phyloP scores from a whole-genome alignment of 2,329 filamentous ascomycete species.

The Fusarium euwallaceae region DNA sequence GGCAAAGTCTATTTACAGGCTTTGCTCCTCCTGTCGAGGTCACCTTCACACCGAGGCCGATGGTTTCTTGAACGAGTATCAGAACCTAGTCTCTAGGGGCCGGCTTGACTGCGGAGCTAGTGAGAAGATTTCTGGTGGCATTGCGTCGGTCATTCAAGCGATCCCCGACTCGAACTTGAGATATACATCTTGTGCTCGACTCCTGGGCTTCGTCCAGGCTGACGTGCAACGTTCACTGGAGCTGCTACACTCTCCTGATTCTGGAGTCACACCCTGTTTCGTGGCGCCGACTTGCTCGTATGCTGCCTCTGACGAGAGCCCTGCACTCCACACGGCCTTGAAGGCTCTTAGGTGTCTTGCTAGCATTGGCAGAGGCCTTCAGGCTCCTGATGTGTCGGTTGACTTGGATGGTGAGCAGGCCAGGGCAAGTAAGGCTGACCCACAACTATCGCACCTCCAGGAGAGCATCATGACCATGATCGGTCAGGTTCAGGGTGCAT shows the following conservation, averaged over 20 bases:
- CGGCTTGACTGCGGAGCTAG: slow-evolving; percentile 75
- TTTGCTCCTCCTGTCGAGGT: slow-evolving; percentile 81
- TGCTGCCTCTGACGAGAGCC: slow-evolving; percentile 56
- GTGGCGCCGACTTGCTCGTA: slow-evolving; percentile 43
- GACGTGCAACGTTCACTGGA: slow-evolving; percentile 59
- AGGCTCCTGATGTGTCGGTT: slow-evolving; percentile 76
- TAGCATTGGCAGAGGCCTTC: slow-evolving; percentile 79
- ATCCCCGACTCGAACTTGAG: slow-evolving; percentile 69
- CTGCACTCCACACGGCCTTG: slow-evolving; percentile 62
- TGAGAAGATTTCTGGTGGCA: slow-evolving; percentile 79
- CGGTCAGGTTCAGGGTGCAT: slow-evolving; percentile 62
- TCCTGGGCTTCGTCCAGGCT: slow-evolving; percentile 65
- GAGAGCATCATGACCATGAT: slow-evolving; percentile 62
- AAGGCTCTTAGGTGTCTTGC: slow-evolving; percentile 76
- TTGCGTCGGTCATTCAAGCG: slow-evolving; percentile 82
- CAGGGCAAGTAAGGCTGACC: slow-evolving; percentile 14
- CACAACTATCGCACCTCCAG: slow-evolving; percentile 55
- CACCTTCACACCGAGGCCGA: slow-evolving; percentile 76
- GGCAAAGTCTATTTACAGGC: slow-evolving; percentile 78
- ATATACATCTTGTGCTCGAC: slow-evolving; percentile 60
- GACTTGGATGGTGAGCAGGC: slow-evolving; percentile 70
- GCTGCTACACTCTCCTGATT: slow-evolving; percentile 27
- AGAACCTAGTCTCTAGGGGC: slow-evolving; percentile 67
- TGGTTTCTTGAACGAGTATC: slow-evolving; percentile 79
- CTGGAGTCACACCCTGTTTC: slow-evolving; percentile 40